Percentiles rank a stretch among this genome's conserved stretches.
Evolutionary conservation across 2,329 filamentous ascomycete genomes (phyloP).

Genomic region (Trichoderma sp.): DNA sequence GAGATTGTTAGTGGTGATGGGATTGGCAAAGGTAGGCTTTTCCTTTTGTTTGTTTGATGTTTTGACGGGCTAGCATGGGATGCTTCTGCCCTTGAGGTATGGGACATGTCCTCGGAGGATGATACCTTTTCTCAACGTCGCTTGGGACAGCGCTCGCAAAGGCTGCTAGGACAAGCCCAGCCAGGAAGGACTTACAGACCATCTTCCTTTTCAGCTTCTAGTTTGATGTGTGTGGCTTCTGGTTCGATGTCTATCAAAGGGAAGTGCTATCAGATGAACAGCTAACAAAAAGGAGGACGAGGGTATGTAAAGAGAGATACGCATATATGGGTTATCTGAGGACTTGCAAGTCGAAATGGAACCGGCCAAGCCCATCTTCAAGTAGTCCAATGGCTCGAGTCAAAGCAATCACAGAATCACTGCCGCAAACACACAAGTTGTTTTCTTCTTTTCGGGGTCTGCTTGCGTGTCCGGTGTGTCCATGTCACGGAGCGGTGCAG

Average conservation of each 20-base stretch:
- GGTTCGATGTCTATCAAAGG: no score
- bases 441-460: background rate
- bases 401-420: slow-evolving; percentile 15
- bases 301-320: background rate
- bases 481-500: slow-evolving; percentile 5
- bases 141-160: slow-evolving; percentile 1
- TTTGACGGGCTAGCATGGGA: background rate
- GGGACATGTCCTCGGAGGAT: background rate
- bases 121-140: background rate
- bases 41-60: background rate
- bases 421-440: background rate
- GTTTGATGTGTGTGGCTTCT: background rate
- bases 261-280: background rate
- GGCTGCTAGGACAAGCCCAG: slow-evolving; percentile 12
- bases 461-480: background rate
- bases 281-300: background rate
- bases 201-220: background rate
- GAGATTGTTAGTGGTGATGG: no score
- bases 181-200: background rate
- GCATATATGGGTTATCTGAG: background rate
- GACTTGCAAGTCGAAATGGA: background rate
- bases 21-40: background rate
- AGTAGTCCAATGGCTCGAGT: slow-evolving; percentile 18
- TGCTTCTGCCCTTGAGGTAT: background rate
- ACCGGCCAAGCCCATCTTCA: slow-evolving; percentile 16